These are phyloP conservation scores for Lodderomyces pseudojiufengensis DNA, from an alignment of 1,139 yeast genomes.

Conservation along the genomic window DNA sequence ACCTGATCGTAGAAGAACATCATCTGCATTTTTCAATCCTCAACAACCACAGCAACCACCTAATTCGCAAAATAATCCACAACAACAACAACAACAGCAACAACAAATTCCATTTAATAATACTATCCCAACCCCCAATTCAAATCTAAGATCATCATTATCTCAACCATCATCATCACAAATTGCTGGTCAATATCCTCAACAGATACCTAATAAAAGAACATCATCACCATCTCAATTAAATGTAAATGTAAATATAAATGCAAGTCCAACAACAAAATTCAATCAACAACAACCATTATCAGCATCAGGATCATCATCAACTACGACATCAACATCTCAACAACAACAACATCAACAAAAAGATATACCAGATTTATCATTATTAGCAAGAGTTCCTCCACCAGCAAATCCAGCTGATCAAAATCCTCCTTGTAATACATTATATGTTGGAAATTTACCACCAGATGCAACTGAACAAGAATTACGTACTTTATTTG, in stretches of 20 bases:
- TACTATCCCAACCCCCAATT: constrained; percentile 12
- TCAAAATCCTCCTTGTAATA: constrained; percentile 98
- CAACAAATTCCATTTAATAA: too few species aligned
- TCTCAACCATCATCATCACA: constrained; percentile 11
- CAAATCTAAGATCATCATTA: constrained; percentile 11
- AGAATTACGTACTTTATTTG: constrained; percentile 81
- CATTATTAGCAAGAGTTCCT: constrained; percentile 72
- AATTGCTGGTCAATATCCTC: constrained; percentile 10
- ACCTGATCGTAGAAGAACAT: constrained; percentile 6
- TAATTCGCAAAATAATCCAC: constrained; percentile 2
- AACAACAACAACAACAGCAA: constrained; percentile 9
- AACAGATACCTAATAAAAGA: constrained; percentile 7
- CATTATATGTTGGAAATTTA: constrained; percentile 90
- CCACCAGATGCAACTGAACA: constrained; percentile 97
- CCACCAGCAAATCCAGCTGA: constrained; percentile 99
- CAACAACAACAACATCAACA: constrained; percentile 3
- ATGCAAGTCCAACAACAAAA: constrained; percentile 9
- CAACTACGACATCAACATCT: constrained; percentile 12
- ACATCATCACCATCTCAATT: constrained; percentile 4
- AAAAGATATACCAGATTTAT: constrained; percentile 63
- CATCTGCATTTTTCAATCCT: constrained; percentile 6
- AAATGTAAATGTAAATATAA: constrained; percentile 7
- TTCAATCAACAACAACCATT: too few species aligned
- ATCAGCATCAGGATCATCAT: constrained; percentile 15
- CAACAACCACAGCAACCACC: constrained; percentile 3